Evolutionary conservation across 1,284 basidiomycete species (phyloP), one percentile per base, ranked within the genome.

Genomic region (Mycena sp.): DNA sequence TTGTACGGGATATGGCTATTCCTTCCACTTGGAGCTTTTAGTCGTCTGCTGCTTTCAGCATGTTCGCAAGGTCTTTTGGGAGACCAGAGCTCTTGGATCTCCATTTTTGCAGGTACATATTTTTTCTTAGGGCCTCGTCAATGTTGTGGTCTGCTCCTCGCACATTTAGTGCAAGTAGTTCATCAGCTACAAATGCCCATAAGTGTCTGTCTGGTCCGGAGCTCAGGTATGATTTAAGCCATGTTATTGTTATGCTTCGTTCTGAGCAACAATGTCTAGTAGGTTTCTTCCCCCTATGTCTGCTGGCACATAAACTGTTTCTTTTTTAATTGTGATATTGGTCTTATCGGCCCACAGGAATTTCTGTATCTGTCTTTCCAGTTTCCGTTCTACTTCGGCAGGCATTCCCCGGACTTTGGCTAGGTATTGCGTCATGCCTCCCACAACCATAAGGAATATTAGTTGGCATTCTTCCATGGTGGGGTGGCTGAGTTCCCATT

Each of bases 91-190:
- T 62, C 12, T 41, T 17, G 12, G 19, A 17, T n/a, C n/a, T 19
- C 29, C 65, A 67, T 70, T 14, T 28, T 50, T 58, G 74, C 73
- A 4, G 73, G 67, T 41, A 68, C 69, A 54, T 50, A 40, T 72
- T 71, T 21, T 54, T 32, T 52, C 61, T 23, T 26, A 54, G 17
- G 12, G 4, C 29, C 29, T 16, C 17, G 6, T 40, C 17, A 6
- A 10, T n/a, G 9, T n/a, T 48, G 11, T 7, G 6, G n/a, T 48
- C 45, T 6, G 45, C 45, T 48, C 21, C 45, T 12, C 5, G 23
- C 6, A 12, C 29, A n/a, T 48, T 48, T 25, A 14, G n/a, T 17
- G 38, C 14, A 6, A 40, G 14, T 40, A 40, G 14, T 11, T 40
- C 16, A n/a, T 40, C 38, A 6, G 38, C 19, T 40, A 40, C 38